Evolutionary conservation across 306 rosid genomes (phyloP), one percentile per base, ranked within the genome.

Genomic region (Quercus berberidifolia): DNA sequence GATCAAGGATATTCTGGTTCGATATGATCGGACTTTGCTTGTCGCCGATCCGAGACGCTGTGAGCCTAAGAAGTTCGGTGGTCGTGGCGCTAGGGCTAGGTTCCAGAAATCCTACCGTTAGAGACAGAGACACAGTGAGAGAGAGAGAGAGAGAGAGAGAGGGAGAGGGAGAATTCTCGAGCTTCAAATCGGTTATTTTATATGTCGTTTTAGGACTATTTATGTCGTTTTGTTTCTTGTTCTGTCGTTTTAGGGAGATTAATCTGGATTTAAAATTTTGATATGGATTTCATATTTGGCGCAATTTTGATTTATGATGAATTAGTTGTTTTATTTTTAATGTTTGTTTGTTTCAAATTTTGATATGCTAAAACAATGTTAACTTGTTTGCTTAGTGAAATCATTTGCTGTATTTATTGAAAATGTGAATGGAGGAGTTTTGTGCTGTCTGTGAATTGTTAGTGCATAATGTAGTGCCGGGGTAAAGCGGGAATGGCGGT

Each of bases 41-140:
- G 90, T 87, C 33, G 90, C 88, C 0, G 90, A 87, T 28, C 90
- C 90, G 4, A 51, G 90, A n/a, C 88, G 90, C 46, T 87, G 90
- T 80, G 90, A 87, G 84, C 90, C 90, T 52, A 87, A 87, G 87
- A 87, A 87, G 87, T 87, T 87, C 25, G 90, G 88, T 20, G 90
- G 90, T 81, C 90, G 88, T 65, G 90, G 90, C 25, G 90, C 90
- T 73, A 76, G 90, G 69, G 84, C 90, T 11, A 87, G 90, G 84
- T 87, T 84, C 80, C 90, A 87, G 90, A 87, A 87, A 69, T 87
- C 90, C 19, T 87, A 87, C 77, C 90, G 90, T 87, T 87, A 49
- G 74, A 86, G 78, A 18, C 3, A 38, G 46, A 6, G 43, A 35
- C 38, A 33, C 41, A 38, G 41, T 1, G 43, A 38, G 43, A 38